These are phyloP conservation scores for Blastobotrys petasosporus DNA, from an alignment of 1,139 yeast species.

Conservation along the genomic window DNA sequence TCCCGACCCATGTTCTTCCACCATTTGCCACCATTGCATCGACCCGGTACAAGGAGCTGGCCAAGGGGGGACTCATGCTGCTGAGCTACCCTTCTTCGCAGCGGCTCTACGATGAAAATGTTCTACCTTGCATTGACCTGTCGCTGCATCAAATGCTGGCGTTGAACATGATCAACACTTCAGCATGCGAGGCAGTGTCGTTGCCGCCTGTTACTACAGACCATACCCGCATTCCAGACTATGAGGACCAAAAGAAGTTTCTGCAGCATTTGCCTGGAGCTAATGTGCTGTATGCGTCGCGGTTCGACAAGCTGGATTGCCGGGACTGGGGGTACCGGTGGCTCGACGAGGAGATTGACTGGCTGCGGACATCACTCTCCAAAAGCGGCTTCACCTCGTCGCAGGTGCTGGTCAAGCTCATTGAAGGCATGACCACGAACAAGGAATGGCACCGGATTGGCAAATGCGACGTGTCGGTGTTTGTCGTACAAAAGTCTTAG, in stretches of 20 bases:
- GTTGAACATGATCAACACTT: constrained; percentile 24
- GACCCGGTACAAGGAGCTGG: constrained; percentile 22
- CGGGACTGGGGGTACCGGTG: constrained; percentile 26
- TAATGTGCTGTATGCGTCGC: constrained; percentile 16
- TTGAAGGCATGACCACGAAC: constrained; percentile 19
- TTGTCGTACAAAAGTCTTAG: constrained; percentile 19
- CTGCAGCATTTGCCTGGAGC: constrained; percentile 16
- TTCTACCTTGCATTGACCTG: constrained; percentile 26
- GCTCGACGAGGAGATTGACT: constrained; percentile 23
- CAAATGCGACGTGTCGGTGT: constrained; percentile 19
- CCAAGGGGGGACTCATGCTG: constrained; percentile 25
- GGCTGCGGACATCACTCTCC: constrained; percentile 19
- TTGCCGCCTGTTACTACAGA: constrained; percentile 18
- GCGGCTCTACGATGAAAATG: constrained; percentile 19
- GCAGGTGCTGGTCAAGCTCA: constrained; percentile 18
- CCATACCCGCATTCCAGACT: constrained; percentile 14
- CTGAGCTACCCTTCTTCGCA: constrained; percentile 25
- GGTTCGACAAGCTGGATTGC: constrained; percentile 14
- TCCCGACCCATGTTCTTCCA: constrained; percentile 27
- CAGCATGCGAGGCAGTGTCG: constrained; percentile 26
- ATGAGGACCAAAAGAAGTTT: constrained; percentile 16
- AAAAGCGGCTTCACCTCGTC: constrained; percentile 16
- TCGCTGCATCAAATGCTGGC: constrained; percentile 27
- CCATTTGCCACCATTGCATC: constrained; percentile 18
- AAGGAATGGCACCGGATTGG: constrained; percentile 19